These are phyloP conservation scores for Isoetes engelmannii DNA, from an alignment of 83 land plant genomes.

Conservation along the genomic window DNA sequence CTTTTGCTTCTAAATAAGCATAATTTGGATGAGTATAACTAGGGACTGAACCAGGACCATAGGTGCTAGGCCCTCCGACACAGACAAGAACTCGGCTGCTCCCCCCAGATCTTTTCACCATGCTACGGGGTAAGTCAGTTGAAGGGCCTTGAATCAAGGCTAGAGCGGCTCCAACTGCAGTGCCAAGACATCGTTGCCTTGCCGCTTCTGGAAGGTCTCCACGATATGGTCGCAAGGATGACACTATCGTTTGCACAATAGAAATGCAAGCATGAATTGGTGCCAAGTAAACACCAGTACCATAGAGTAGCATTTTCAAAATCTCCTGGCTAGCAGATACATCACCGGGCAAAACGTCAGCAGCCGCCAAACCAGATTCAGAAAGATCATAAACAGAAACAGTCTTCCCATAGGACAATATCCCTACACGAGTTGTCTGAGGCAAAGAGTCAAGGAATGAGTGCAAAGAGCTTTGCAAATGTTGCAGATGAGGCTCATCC, in stretches of 20 bases:
- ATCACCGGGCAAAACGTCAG: conserved; percentile 91
- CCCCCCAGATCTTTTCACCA: conserved; percentile 78
- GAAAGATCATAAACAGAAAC: conserved; percentile 95
- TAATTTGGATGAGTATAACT: conserved; percentile 81
- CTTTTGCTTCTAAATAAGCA: conserved; percentile 73
- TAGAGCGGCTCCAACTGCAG: conserved; percentile 90
- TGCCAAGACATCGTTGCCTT: conserved; percentile 86
- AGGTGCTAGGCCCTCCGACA: conserved; percentile 91
- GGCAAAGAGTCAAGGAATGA: conserved; percentile 86
- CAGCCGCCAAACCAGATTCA: conserved; percentile 78
- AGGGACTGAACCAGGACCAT: conserved; percentile 97
- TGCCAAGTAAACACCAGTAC: conserved; percentile 88
- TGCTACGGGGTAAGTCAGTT: conserved; percentile 62
- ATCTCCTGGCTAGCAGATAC: conserved; percentile 63
- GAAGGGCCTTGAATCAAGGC: conserved; percentile 90
- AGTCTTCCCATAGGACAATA: conserved; percentile 81
- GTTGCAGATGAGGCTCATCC: conserved; percentile 85
- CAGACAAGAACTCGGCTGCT: conserved; percentile 80
- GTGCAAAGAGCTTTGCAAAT: conserved; percentile 91
- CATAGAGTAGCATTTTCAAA: conserved; percentile 80
- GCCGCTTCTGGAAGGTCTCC: conserved; percentile 58
- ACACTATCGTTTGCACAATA: conserved; percentile 68
- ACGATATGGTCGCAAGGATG: conserved; percentile 79
- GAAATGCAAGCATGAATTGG: conserved; percentile 80
- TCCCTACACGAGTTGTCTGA: conserved; percentile 69